Evolutionary conservation across 108 stramenopile genomes (phyloP).

Genomic region (Licmophora abbreviata): DNA sequence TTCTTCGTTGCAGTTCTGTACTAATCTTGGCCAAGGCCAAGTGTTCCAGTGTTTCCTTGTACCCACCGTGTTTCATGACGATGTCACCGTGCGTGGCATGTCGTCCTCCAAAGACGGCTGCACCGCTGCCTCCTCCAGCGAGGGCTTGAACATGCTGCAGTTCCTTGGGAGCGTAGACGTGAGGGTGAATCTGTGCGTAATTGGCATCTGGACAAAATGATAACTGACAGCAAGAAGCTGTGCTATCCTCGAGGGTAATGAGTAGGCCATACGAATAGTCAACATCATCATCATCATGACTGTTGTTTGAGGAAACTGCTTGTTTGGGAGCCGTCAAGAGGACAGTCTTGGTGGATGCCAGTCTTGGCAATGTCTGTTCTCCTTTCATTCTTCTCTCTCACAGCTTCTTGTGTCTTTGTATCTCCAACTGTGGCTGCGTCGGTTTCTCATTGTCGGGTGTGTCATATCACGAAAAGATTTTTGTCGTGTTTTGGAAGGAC

Average conservation of each 20-base stretch:
- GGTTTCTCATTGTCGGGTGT: no score
- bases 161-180: background rate
- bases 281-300: background rate
- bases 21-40: slow-evolving; percentile 62
- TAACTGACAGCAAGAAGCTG: background rate
- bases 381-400: background rate
- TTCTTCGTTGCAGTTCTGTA: slow-evolving; percentile 37
- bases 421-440: background rate
- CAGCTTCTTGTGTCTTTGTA: no score
- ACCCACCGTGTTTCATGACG: slow-evolving; percentile 80
- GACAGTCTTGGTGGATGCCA: background rate
- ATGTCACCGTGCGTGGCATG: slow-evolving; percentile 46
- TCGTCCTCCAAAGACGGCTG: slow-evolving; percentile 60
- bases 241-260: background rate
- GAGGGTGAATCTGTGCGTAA: background rate
- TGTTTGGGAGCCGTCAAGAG: background rate
- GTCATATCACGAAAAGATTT: no score
- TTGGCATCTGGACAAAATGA: background rate
- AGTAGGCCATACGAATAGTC: background rate
- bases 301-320: background rate
- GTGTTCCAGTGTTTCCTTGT: slow-evolving; percentile 58
- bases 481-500: background rate
- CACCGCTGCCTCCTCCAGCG: slow-evolving; percentile 33
- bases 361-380: background rate
- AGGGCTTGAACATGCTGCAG: background rate